Conservation (phyloP, 306 rosid species). For the Cicer bijugum region DNA sequence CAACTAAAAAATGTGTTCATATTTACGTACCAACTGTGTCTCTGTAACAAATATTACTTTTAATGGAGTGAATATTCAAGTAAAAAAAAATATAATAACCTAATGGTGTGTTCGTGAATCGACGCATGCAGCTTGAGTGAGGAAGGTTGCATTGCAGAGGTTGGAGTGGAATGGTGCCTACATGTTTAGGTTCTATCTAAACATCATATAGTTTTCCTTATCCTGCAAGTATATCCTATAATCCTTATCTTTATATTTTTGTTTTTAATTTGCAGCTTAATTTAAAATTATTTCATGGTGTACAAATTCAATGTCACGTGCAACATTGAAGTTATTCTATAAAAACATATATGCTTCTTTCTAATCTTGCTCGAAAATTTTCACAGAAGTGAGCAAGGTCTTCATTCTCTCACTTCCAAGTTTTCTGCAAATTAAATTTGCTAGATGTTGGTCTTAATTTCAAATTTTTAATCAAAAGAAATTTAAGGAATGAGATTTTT, state of each 20-base stretch:
- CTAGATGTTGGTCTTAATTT: background rate
- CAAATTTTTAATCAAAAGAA: no score
- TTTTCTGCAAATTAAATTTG: background rate
- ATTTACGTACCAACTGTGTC: no score
- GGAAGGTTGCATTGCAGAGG: background rate
- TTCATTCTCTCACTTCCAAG: background rate
- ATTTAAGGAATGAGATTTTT: background rate
- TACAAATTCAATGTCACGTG: slow-evolving; percentile 18
- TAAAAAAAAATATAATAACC: no score
- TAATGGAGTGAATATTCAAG: no score
- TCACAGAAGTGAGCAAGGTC: no score
- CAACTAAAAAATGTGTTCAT: no score
- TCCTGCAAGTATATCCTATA: slow-evolving; percentile 16
- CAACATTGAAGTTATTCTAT: background rate
- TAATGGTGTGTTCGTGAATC: background rate
- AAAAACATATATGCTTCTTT: no score
- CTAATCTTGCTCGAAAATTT: background rate
- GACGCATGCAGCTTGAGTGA: no score
- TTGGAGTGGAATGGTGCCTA: background rate
- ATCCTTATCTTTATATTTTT: slow-evolving; percentile 2
- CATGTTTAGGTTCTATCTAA: slow-evolving; percentile 1
- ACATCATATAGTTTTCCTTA: slow-evolving; percentile 19
- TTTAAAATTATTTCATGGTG: slow-evolving; percentile 7
- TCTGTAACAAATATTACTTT: no score
- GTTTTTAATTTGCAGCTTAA: background rate